Evolutionary conservation across 306 rosid genomes (phyloP).

Genomic region (Begonia peltatifolia): DNA sequence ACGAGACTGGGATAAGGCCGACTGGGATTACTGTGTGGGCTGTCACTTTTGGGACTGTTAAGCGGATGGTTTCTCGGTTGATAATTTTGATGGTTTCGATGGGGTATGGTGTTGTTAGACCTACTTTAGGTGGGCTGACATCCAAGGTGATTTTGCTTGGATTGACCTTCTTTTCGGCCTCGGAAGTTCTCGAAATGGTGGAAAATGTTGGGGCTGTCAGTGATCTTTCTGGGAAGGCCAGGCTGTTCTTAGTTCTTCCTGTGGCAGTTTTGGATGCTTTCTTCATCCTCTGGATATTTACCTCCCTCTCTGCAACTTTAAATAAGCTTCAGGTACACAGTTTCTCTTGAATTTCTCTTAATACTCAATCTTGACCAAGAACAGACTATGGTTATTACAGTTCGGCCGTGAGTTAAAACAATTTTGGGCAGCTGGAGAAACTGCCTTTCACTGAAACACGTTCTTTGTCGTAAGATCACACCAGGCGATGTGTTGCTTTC

Average conservation of each 20-base stretch:
- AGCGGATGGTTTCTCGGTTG: slow-evolving; percentile 59
- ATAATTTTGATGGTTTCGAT: slow-evolving; percentile 64
- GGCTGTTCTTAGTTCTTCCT: slow-evolving; percentile 72
- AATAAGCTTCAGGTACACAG: slow-evolving; percentile 78
- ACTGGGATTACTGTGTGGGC: slow-evolving; percentile 86
- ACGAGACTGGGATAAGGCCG: slow-evolving; percentile 72
- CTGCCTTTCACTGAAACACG: no score
- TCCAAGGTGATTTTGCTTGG: slow-evolving; percentile 82
- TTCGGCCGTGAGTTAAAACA: no score
- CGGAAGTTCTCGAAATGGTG: slow-evolving; percentile 77
- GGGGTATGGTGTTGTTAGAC: slow-evolving; percentile 93
- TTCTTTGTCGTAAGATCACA: no score
- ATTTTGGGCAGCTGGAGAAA: no score
- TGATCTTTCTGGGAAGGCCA: slow-evolving; percentile 84
- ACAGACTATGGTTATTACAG: background rate
- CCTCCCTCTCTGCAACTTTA: slow-evolving; percentile 72
- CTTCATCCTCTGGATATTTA: slow-evolving; percentile 88
- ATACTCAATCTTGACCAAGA: background rate
- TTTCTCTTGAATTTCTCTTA: no score
- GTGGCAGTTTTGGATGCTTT: slow-evolving; percentile 76
- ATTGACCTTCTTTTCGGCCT: slow-evolving; percentile 63
- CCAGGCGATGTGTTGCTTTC: no score
- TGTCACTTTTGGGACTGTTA: slow-evolving; percentile 61
- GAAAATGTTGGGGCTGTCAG: slow-evolving; percentile 83
- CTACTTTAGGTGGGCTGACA: slow-evolving; percentile 84